Evolutionary conservation across 345 rosid species (phyloP).

Genomic region (Rhizophora mangle): DNA sequence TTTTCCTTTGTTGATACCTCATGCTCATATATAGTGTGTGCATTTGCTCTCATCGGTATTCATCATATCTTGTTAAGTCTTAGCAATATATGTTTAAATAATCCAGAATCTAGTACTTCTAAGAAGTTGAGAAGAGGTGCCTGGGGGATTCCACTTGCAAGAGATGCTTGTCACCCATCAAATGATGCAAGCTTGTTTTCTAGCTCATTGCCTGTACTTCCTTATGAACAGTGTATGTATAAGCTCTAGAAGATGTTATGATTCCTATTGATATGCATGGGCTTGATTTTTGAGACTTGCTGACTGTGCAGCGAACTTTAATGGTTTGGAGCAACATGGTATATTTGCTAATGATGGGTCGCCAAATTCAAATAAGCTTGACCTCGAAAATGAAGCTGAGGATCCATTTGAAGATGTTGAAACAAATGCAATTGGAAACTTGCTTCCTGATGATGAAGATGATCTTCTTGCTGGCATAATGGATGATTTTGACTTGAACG

Average conservation of each 20-base stretch:
- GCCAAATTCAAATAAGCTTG: slow-evolving; percentile 41
- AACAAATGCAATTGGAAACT: slow-evolving; percentile 40
- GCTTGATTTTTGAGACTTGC: slow-evolving; percentile 15
- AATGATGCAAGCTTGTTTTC: slow-evolving; percentile 78
- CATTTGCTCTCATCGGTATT: not conserved
- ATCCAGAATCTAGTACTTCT: slow-evolving; percentile 32
- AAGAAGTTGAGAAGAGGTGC: slow-evolving; percentile 37
- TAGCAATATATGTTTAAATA: slow-evolving; percentile 3
- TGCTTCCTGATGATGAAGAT: slow-evolving; percentile 80
- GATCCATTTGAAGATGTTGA: slow-evolving; percentile 55
- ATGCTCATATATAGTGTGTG: no score
- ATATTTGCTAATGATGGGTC: slow-evolving; percentile 52
- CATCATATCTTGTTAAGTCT: not conserved
- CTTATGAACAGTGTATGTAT: slow-evolving; percentile 63
- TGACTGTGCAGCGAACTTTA: slow-evolving; percentile 56
- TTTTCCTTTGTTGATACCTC: not conserved
- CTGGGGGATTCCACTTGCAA: slow-evolving; percentile 50
- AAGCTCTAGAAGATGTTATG: slow-evolving; percentile 7
- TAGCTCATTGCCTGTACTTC: slow-evolving; percentile 76
- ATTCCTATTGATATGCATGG: not conserved
- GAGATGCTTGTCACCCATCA: slow-evolving; percentile 36
- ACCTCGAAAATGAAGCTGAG: slow-evolving; percentile 42
- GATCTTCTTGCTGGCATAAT: slow-evolving; percentile 84
- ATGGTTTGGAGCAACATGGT: slow-evolving; percentile 41
- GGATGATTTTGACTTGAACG: slow-evolving; percentile 67